A percentile compares a stretch with the other conserved stretches of the same genome.
These are phyloP conservation scores for Pseudogymnoascus destructans DNA, from an alignment of 2,329 filamentous ascomycete genomes.

Conservation along the genomic window DNA sequence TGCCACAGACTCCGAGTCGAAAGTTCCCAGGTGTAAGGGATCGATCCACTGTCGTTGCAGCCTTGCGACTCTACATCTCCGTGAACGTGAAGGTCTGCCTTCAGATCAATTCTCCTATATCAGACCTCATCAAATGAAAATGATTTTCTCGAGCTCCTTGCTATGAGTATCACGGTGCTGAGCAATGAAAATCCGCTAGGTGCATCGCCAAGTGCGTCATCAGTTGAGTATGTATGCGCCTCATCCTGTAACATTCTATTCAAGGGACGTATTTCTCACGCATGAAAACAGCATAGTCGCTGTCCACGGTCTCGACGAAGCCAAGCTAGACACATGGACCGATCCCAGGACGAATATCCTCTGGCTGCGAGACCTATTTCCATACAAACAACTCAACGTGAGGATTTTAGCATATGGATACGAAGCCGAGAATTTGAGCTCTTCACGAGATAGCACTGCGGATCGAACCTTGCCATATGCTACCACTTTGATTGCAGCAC, in stretches of 20 bases:
- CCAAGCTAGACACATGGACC: conserved; percentile 25
- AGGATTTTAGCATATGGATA: conserved; percentile 23
- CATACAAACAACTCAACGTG: conserved; percentile 16
- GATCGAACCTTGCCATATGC: background rate
- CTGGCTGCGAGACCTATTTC: conserved; percentile 27
- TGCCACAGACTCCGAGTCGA: no score
- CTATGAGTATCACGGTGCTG: background rate
- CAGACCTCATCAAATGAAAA: no score
- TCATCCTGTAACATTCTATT: no score
- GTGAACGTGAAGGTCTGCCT: background rate
- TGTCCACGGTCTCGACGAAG: conserved; percentile 27
- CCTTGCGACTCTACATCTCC: background rate
- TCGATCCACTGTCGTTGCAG: background rate
- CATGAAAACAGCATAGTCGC: conserved; percentile 25
- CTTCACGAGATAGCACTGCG: background rate
- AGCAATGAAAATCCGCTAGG: no score
- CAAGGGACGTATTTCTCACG: no score
- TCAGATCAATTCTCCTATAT: background rate
- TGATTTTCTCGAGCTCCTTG: background rate
- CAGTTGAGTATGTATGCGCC: no score
- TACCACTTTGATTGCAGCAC: background rate
- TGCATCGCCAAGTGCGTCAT: no score
- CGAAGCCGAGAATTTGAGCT: conserved; percentile 13
- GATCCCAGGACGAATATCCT: conserved; percentile 20
- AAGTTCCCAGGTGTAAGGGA: background rate